Percentiles rank a stretch among this genome's conserved stretches.
Conservation (phyloP, 345 rosid species). For the Populus nigra region DNA sequence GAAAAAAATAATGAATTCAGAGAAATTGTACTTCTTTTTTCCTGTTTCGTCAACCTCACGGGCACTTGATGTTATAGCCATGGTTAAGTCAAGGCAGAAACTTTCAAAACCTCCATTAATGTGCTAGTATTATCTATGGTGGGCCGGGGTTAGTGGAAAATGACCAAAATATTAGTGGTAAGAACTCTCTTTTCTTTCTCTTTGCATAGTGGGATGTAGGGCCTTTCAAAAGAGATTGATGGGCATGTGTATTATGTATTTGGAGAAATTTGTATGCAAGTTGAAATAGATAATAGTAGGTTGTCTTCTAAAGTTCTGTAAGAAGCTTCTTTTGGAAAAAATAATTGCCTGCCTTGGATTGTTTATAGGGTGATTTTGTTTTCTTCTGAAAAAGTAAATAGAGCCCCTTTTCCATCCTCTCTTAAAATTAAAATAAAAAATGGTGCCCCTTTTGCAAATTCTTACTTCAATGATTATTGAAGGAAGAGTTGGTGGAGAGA, state of each 20-base stretch:
- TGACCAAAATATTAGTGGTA: conserved; percentile 39
- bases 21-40: conserved; percentile 8
- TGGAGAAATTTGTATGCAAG: conserved; percentile 29
- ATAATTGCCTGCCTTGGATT: background rate
- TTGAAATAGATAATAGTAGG: conserved; percentile 23
- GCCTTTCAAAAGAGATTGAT: conserved; percentile 38
- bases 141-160: conserved; percentile 41
- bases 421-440: background rate
- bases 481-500: background rate
- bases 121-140: conserved; percentile 19
- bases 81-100: conserved; percentile 15
- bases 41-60: conserved; percentile 19
- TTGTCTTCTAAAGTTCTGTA: conserved; percentile 14
- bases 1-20: conserved; percentile 1
- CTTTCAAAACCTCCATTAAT: conserved; percentile 22
- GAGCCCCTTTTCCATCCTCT: background rate
- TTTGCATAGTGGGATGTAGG: conserved; percentile 42
- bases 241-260: conserved; percentile 31
- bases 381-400: conserved; percentile 17
- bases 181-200: conserved; percentile 11
- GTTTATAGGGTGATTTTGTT: conserved; percentile 22
- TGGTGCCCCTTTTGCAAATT: background rate
- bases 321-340: conserved; percentile 19
- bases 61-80: conserved; percentile 21
- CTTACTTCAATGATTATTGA: background rate